These are phyloP conservation scores for Begonia peltatifolia DNA, from an alignment of 306 rosid genomes.

Conservation along the genomic window DNA sequence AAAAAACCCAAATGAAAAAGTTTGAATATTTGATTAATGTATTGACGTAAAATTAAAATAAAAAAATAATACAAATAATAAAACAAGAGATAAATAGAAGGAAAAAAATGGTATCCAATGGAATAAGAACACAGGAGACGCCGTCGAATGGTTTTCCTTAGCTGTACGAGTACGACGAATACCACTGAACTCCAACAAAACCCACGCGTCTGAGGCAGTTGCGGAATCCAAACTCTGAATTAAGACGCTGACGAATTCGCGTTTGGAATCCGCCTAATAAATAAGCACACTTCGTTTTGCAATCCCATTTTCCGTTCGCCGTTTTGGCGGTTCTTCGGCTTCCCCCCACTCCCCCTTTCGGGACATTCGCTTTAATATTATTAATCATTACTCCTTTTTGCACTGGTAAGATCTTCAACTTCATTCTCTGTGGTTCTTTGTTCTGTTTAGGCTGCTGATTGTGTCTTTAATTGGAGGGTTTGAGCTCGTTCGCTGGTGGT, in stretches of 20 bases:
- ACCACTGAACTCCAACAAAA: not conserved
- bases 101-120: no score
- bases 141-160: slow-evolving; percentile 1
- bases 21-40: no score
- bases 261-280: slow-evolving; percentile 31
- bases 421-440: slow-evolving; percentile 6
- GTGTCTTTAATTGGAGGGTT: slow-evolving; percentile 17
- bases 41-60: no score
- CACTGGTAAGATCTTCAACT: slow-evolving; percentile 31
- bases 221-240: slow-evolving; percentile 21
- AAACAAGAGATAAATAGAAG: no score
- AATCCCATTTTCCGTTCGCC: slow-evolving; percentile 6
- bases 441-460: slow-evolving; percentile 5
- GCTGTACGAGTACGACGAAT: no score
- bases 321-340: slow-evolving; percentile 54
- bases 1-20: not conserved
- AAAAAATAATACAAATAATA: no score
- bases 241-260: not conserved
- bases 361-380: slow-evolving; percentile 29
- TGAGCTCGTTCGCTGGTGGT: slow-evolving; percentile 11
- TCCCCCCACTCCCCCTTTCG: slow-evolving; percentile 44
- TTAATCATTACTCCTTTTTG: slow-evolving; percentile 13
- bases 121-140: not conserved
- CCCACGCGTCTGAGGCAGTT: slow-evolving; percentile 26
- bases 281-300: slow-evolving; percentile 7